These are phyloP conservation scores for Skeletonema potamos DNA, from an alignment of 108 stramenopile species.

Conservation along the genomic window DNA sequence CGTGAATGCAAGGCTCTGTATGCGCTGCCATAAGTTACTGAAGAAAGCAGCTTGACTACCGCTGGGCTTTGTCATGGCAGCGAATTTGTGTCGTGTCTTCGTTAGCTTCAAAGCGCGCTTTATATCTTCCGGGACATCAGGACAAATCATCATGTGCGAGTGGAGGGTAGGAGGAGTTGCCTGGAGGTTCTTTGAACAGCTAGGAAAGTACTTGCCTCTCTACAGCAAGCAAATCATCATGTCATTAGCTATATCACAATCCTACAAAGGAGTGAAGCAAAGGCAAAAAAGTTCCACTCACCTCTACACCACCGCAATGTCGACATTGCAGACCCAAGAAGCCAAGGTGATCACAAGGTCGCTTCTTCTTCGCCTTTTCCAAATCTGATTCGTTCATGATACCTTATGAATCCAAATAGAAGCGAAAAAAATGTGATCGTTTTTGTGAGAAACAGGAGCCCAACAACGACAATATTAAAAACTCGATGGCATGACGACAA, in stretches of 20 bases:
- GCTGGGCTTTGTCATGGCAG: slow-evolving; percentile 8
- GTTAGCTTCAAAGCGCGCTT: slow-evolving; percentile 26
- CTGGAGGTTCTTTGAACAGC: slow-evolving; percentile 13
- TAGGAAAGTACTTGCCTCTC: slow-evolving; percentile 26
- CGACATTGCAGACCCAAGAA: slow-evolving; percentile 17
- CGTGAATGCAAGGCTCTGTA: slow-evolving; percentile 24
- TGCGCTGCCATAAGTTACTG: slow-evolving; percentile 25
- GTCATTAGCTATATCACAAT: no score
- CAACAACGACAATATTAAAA: no score
- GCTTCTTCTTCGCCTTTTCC: background rate
- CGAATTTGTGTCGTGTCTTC: slow-evolving; percentile 19
- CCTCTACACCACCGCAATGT: slow-evolving; percentile 27
- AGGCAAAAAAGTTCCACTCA: no score
- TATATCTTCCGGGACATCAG: slow-evolving; percentile 6
- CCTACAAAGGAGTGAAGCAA: no score
- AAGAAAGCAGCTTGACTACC: slow-evolving; percentile 26
- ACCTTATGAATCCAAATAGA: slow-evolving; percentile 10
- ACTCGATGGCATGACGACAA: no score
- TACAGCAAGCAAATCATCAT: no score
- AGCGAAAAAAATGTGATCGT: no score
- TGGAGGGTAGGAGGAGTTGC: slow-evolving; percentile 23
- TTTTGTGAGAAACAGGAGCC: no score
- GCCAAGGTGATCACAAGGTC: background rate
- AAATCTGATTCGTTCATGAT: slow-evolving; percentile 11
- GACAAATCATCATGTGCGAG: slow-evolving; percentile 29